Conservation (phyloP, 1,139 yeast species). For the Debaryomyces fabryi region DNA sequence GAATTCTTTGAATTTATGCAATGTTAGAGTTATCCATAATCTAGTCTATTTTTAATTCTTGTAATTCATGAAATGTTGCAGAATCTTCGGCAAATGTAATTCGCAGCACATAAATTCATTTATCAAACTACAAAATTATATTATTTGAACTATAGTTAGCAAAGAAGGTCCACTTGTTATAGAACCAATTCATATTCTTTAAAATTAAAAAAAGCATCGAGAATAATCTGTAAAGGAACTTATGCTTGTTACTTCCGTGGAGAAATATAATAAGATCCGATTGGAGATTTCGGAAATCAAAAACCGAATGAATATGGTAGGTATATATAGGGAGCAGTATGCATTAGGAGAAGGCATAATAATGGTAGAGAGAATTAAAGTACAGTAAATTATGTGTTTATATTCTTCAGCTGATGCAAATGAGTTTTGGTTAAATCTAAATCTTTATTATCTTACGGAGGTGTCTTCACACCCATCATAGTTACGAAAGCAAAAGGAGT, state of each 20-base stretch:
- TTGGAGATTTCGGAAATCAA: background rate
- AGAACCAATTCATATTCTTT: too few relatives aligned
- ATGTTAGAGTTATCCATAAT: too few relatives aligned
- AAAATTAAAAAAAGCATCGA: too few relatives aligned
- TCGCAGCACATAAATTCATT: too few relatives aligned
- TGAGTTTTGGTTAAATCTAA: background rate
- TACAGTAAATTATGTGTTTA: background rate
- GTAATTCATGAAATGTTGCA: too few relatives aligned
- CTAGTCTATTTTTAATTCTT: too few relatives aligned
- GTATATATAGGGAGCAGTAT: background rate
- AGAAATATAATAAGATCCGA: background rate
- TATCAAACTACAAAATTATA: too few relatives aligned
- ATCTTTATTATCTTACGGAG: conserved; percentile 2
- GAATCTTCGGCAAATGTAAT: too few relatives aligned
- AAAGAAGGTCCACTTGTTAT: too few relatives aligned
- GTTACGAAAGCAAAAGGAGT: conserved; percentile 11
- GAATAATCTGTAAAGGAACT: background rate
- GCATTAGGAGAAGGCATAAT: background rate
- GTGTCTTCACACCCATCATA: conserved; percentile 1
- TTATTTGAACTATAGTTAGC: too few relatives aligned
- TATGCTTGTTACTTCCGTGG: background rate
- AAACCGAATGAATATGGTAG: background rate
- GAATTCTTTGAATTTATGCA: too few relatives aligned
- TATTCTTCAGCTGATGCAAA: background rate
- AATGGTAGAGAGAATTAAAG: background rate